phyloP scores from a whole-genome alignment of 495 filamentous ascomycete species.

The Staphylotrichum tortipilum region DNA sequence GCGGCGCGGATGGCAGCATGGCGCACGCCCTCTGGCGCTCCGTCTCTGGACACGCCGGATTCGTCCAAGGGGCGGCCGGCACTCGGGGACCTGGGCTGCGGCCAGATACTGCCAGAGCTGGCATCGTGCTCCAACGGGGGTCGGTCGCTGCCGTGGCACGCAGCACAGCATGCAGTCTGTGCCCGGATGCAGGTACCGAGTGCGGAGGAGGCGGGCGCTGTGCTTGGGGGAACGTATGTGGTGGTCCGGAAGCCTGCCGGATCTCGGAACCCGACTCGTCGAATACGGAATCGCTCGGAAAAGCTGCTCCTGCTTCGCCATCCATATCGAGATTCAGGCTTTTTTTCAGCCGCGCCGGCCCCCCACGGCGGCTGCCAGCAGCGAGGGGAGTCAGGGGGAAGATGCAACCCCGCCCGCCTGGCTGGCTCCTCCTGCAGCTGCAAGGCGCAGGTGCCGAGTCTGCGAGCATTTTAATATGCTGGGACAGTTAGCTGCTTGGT shows the following conservation, averaged over 20 bases:
- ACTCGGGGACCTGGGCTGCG: conserved; percentile 1
- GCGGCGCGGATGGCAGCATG: neutral
- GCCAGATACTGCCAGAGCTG: neutral
- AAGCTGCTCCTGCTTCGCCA: neutral
- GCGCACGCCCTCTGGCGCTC: no score
- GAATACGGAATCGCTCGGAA: neutral
- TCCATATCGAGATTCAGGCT: neutral
- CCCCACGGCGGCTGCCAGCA: neutral
- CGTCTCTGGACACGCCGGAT: neutral
- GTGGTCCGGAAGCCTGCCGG: conserved; percentile 1
- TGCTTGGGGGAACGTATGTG: no score
- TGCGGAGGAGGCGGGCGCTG: neutral
- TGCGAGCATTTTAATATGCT: no score
- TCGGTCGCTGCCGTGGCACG: neutral
- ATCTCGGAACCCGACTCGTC: neutral
- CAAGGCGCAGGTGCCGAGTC: neutral
- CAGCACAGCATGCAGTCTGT: conserved; percentile 2
- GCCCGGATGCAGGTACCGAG: conserved; percentile 6
- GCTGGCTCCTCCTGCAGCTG: no score
- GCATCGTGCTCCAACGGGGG: neutral
- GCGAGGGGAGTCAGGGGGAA: no score
- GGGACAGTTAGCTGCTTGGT: no score
- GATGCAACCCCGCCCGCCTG: no score
- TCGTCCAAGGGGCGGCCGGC: neutral
- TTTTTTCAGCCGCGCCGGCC: no score